These are phyloP conservation scores for Monilinia fructigena DNA, from an alignment of 2,329 filamentous ascomycete species.

Conservation along the genomic window DNA sequence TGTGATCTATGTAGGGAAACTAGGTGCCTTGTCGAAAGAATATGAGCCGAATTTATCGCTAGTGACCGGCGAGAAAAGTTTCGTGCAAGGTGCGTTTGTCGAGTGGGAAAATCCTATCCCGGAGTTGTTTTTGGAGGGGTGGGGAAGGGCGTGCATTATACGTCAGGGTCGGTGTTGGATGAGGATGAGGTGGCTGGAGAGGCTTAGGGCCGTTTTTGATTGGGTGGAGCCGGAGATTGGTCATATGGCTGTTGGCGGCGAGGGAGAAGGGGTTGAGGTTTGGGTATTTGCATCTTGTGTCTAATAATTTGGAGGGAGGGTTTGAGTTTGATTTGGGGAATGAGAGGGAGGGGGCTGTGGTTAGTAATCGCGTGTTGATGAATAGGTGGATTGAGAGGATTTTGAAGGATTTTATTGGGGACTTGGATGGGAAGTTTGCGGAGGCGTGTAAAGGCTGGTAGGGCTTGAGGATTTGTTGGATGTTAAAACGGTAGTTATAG, in stretches of 20 bases:
- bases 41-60: not conserved
- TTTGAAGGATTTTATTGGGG: not conserved
- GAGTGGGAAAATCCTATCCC: not conserved
- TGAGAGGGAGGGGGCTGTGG: not conserved
- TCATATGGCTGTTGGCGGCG: slow-evolving; percentile 11
- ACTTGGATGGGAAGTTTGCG: not conserved
- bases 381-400: not conserved
- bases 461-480: not conserved
- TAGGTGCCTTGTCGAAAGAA: not conserved
- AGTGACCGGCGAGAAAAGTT: not conserved
- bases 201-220: not conserved
- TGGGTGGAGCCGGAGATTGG: slow-evolving; percentile 13
- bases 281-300: slow-evolving; percentile 9
- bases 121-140: not conserved
- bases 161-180: slow-evolving; percentile 7
- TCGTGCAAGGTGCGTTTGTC: not conserved
- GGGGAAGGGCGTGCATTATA: not conserved
- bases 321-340: slow-evolving; percentile 13
- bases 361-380: not conserved
- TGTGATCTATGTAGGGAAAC: slow-evolving; percentile 3
- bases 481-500: not conserved
- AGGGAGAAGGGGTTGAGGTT: not conserved
- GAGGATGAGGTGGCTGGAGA: not conserved
- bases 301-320: not conserved
- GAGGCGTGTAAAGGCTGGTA: not conserved